Percentiles rank a stretch among this genome's conserved stretches.
These are phyloP conservation scores for Arthonia radiata DNA, from an alignment of 495 filamentous ascomycete species.

Conservation along the genomic window DNA sequence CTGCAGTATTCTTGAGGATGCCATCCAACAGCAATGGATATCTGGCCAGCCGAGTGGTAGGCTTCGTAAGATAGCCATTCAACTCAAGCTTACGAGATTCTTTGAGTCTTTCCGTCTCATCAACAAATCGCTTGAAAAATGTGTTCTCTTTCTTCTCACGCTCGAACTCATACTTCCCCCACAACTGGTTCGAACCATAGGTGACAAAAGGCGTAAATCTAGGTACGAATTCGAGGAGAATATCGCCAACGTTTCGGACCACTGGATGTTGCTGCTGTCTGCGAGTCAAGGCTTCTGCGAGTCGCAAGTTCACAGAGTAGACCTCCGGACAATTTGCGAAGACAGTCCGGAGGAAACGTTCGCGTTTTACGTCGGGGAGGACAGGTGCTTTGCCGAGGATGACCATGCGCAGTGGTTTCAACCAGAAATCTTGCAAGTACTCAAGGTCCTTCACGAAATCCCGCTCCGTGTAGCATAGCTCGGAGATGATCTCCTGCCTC, in stretches of 20 bases:
- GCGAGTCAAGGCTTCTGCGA: constrained; percentile 69
- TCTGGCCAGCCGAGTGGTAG: constrained; percentile 81
- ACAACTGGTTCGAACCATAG: constrained; percentile 89
- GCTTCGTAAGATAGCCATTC: constrained; percentile 96
- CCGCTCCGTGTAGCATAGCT: constrained; percentile 95
- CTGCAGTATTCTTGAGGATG: constrained; percentile 64
- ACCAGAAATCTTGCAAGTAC: constrained; percentile 97
- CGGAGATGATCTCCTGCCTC: constrained; percentile 91
- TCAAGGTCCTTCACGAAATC: constrained; percentile 99
- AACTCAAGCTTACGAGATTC: constrained; percentile 92
- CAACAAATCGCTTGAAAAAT: constrained; percentile 73
- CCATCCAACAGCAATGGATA: constrained; percentile 90
- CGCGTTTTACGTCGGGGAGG: constrained; percentile 67
- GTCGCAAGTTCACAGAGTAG: constrained; percentile 61
- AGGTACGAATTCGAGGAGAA: constrained; percentile 79
- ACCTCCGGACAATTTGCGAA: constrained; percentile 95
- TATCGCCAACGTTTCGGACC: constrained; percentile 75
- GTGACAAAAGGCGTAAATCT: constrained; percentile 89
- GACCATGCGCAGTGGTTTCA: constrained; percentile 56
- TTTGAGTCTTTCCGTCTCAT: constrained; percentile 87
- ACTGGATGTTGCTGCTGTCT: constrained; percentile 76
- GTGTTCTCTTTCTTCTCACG: constrained; percentile 77
- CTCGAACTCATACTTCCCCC: constrained; percentile 95
- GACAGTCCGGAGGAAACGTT: constrained; percentile 77
- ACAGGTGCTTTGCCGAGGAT: constrained; percentile 45